These are phyloP conservation scores for Esteya vermicola DNA, from an alignment of 2,329 filamentous ascomycete species.

Conservation along the genomic window DNA sequence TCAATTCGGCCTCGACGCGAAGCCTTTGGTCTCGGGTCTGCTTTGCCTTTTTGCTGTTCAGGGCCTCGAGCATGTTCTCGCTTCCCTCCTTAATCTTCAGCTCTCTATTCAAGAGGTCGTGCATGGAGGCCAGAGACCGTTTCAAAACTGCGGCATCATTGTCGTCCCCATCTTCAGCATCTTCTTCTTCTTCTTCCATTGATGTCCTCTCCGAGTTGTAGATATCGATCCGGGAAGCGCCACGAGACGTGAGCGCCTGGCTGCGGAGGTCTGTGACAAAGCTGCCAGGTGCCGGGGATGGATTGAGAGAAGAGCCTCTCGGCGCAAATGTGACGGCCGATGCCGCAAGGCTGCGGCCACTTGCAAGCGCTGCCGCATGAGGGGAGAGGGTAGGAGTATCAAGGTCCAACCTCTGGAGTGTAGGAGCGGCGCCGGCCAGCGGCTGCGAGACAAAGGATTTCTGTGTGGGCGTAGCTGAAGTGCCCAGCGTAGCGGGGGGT, in stretches of 20 bases:
- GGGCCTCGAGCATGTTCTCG: slow-evolving; percentile 90
- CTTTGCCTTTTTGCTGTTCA: slow-evolving; percentile 90
- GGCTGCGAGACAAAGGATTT: slow-evolving; percentile 32
- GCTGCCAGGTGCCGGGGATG: slow-evolving; percentile 62
- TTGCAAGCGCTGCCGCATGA: slow-evolving; percentile 21
- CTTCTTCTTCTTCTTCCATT: slow-evolving; percentile 17
- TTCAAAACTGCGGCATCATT: slow-evolving; percentile 42
- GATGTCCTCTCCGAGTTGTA: slow-evolving; percentile 43
- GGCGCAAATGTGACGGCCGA: slow-evolving; percentile 49
- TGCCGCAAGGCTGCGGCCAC: slow-evolving; percentile 30
- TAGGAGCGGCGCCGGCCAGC: slow-evolving; percentile 19
- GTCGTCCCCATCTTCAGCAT: background rate
- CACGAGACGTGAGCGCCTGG: slow-evolving; percentile 50
- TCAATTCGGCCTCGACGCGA: slow-evolving; percentile 76
- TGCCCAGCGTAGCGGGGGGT: slow-evolving; percentile 32
- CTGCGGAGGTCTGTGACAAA: slow-evolving; percentile 81
- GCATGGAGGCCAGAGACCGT: slow-evolving; percentile 59
- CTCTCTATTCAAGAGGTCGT: slow-evolving; percentile 83
- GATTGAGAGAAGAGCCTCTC: slow-evolving; percentile 55
- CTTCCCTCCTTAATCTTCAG: slow-evolving; percentile 96
- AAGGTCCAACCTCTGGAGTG: slow-evolving; percentile 38
- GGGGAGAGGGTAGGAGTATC: slow-evolving; percentile 20
- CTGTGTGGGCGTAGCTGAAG: slow-evolving; percentile 38
- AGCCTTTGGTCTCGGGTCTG: slow-evolving; percentile 77
- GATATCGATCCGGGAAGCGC: slow-evolving; percentile 41